Conservation (phyloP, 2,329 filamentous ascomycete genomes). For the Nigrograna mackinnonii region DNA sequence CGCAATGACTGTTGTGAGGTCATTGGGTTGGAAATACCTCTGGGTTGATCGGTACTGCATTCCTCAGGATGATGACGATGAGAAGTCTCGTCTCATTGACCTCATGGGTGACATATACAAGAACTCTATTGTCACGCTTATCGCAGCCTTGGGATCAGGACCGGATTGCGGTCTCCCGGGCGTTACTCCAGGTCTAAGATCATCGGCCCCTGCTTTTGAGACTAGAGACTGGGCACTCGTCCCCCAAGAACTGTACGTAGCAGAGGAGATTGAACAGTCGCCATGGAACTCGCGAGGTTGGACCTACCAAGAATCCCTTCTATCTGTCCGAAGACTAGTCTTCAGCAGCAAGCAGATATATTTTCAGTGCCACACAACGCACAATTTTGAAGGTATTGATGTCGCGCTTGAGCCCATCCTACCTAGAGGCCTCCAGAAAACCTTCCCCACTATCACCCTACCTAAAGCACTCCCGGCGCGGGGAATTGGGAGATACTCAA, state of each 20-base stretch:
- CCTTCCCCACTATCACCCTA: neutral
- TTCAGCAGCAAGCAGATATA: conserved; percentile 16
- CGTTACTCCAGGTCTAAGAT: neutral
- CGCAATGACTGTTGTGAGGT: conserved; percentile 3
- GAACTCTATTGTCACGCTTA: conserved; percentile 7
- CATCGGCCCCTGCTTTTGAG: neutral
- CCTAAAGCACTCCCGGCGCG: neutral
- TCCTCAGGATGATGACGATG: conserved; percentile 5
- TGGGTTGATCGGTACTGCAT: conserved; percentile 16
- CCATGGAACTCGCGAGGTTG: conserved; percentile 16
- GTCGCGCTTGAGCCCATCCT: conserved; percentile 4
- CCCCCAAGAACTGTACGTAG: neutral
- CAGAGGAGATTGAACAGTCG: conserved; percentile 4
- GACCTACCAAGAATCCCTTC: conserved; percentile 16
- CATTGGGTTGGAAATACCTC: conserved; percentile 7
- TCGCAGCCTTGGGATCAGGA: conserved; percentile 8
- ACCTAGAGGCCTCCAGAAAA: neutral
- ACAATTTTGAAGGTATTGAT: conserved; percentile 11
- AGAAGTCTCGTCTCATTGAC: neutral
- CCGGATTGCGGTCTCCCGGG: conserved; percentile 8
- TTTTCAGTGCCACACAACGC: conserved; percentile 15
- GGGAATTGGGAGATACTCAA: neutral
- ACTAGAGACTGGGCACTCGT: neutral
- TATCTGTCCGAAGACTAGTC: conserved; percentile 11
- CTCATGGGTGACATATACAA: conserved; percentile 12